Percentiles rank a stretch among this genome's conserved stretches.
Evolutionary conservation across 208 protist genomes (phyloP).

Genomic region (Trypanosoma avium): DNA sequence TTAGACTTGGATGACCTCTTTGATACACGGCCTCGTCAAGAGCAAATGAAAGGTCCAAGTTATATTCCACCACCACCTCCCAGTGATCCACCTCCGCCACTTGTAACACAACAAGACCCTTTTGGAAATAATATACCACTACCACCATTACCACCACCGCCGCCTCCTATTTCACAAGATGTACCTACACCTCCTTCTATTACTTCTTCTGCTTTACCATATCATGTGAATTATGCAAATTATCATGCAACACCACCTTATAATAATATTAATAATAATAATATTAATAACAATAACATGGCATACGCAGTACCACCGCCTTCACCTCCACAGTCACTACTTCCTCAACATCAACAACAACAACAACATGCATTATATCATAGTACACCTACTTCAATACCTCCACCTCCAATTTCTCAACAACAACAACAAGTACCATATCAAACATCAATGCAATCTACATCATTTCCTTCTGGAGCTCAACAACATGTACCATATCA

Average conservation of each 20-base stretch:
- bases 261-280: conserved; percentile 4
- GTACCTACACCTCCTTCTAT: not conserved
- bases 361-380: conserved; percentile 17
- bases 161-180: not conserved
- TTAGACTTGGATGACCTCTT: conserved; percentile 80
- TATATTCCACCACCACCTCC: conserved; percentile 26
- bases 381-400: too few relatives aligned
- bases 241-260: too few relatives aligned
- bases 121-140: conserved; percentile 2
- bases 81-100: conserved; percentile 20
- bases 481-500: too few relatives aligned
- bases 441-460: too few relatives aligned
- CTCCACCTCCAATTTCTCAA: too few relatives aligned
- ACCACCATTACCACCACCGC: conserved; percentile 25
- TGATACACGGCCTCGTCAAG: conserved; percentile 30
- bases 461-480: too few relatives aligned
- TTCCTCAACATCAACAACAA: conserved; percentile 11
- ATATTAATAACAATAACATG: too few relatives aligned
- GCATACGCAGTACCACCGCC: too few relatives aligned
- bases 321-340: not conserved
- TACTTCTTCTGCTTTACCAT: not conserved
- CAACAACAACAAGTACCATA: too few relatives aligned
- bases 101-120: conserved; percentile 25
- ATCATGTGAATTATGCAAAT: too few relatives aligned
- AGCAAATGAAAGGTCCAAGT: not conserved